Evolutionary conservation across 1,284 basidiomycete genomes (phyloP).

Genomic region (Trichosporon ovoides): DNA sequence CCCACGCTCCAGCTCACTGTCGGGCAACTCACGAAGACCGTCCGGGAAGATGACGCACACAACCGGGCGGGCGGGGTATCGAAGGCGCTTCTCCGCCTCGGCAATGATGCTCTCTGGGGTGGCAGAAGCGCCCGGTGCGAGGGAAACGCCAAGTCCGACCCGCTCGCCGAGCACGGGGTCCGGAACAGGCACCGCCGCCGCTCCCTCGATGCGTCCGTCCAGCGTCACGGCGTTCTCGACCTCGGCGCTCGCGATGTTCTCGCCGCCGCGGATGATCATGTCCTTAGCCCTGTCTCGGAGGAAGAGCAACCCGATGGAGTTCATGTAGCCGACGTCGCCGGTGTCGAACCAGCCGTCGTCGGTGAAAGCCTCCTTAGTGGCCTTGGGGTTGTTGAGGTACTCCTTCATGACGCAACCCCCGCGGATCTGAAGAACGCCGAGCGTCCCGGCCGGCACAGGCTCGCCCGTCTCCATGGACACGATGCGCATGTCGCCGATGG

Average conservation of each 20-base stretch:
- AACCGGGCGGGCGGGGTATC: constrained; percentile 17
- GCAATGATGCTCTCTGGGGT: constrained; percentile 14
- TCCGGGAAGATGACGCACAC: constrained; percentile 12
- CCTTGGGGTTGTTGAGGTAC: constrained; percentile 26
- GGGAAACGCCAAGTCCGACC: constrained; percentile 35
- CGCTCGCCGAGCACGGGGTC: constrained; percentile 37
- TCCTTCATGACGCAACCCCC: constrained; percentile 44
- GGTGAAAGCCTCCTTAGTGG: constrained; percentile 20
- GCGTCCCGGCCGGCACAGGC: constrained; percentile 21
- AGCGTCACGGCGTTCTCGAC: constrained; percentile 42
- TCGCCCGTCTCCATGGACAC: constrained; percentile 31
- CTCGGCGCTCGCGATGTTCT: constrained; percentile 43
- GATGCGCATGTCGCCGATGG: constrained; percentile 34
- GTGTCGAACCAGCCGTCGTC: constrained; percentile 44
- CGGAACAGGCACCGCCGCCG: constrained; percentile 37
- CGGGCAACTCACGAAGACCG: constrained; percentile 14
- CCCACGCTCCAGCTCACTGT: too few relatives aligned
- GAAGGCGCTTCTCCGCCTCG: constrained; percentile 17
- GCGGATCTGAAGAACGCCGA: constrained; percentile 34
- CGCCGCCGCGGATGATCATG: constrained; percentile 45
- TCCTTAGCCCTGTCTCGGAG: constrained; percentile 21
- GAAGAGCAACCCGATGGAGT: constrained; percentile 38
- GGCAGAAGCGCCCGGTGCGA: constrained; percentile 17
- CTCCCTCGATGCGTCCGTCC: constrained; percentile 31
- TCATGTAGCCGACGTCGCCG: constrained; percentile 37